These are phyloP conservation scores for Ogataea trehalophila DNA, from an alignment of 805 yeast genomes.

Conservation along the genomic window DNA sequence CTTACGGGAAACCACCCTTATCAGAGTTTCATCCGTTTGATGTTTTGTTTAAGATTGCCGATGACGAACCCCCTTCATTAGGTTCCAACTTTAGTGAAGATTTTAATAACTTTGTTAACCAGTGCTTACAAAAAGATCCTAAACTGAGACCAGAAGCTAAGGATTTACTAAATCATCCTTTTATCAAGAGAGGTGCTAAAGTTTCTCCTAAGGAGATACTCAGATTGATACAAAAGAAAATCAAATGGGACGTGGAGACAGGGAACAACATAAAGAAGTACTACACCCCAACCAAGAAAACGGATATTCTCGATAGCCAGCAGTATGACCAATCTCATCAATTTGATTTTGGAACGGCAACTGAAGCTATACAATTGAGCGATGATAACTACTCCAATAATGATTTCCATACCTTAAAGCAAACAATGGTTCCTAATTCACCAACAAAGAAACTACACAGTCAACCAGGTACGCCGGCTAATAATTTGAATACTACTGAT, in stretches of 20 bases:
- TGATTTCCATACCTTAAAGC: conserved; percentile 7
- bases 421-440: conserved; percentile 12
- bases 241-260: conserved; percentile 36
- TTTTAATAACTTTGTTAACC: conserved; percentile 63
- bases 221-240: conserved; percentile 39
- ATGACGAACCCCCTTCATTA: conserved; percentile 40
- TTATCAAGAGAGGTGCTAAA: conserved; percentile 40
- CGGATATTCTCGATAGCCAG: neutral
- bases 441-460: conserved; percentile 9
- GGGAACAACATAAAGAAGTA: conserved; percentile 24
- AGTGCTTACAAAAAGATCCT: conserved; percentile 72
- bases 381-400: neutral
- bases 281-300: conserved; percentile 31
- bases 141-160: conserved; percentile 59
- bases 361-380: conserved; percentile 1
- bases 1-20: conserved; percentile 69
- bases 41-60: conserved; percentile 47
- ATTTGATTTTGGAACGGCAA: conserved; percentile 12
- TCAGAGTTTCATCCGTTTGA: conserved; percentile 51
- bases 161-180: conserved; percentile 59
- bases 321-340: neutral
- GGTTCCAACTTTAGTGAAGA: conserved; percentile 31
- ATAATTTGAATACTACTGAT: conserved; percentile 5
- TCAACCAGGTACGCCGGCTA: neutral
- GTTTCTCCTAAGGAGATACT: conserved; percentile 29